These are phyloP conservation scores for Rhizopus stolonifer DNA, from an alignment of 371 early-diverging fungal genomes.

Conservation along the genomic window DNA sequence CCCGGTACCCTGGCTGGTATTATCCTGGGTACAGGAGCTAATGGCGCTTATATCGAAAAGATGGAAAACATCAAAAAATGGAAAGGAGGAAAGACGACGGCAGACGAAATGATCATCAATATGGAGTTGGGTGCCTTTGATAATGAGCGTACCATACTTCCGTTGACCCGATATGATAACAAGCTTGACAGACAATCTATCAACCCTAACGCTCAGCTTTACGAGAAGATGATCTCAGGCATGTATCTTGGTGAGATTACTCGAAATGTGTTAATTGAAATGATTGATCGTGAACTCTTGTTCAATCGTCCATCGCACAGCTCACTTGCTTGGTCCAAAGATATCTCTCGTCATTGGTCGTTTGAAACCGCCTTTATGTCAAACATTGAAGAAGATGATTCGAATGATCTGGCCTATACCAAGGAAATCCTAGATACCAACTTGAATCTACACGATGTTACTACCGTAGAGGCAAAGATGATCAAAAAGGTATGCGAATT, in stretches of 20 bases:
- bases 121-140: constrained; percentile 93
- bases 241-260: constrained; percentile 94
- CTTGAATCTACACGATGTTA: constrained; percentile 63
- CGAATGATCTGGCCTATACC: constrained; percentile 62
- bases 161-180: constrained; percentile 82
- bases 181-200: constrained; percentile 80
- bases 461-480: constrained; percentile 75
- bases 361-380: constrained; percentile 94
- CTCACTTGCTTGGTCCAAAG: constrained; percentile 50
- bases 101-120: constrained; percentile 86
- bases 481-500: constrained; percentile 83
- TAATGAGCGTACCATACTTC: constrained; percentile 73
- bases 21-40: constrained; percentile 95
- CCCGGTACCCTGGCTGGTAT: constrained; percentile 85
- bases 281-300: constrained; percentile 79
- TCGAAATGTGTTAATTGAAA: constrained; percentile 75
- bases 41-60: constrained; percentile 92
- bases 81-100: constrained; percentile 41
- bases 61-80: constrained; percentile 74
- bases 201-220: constrained; percentile 82
- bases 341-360: constrained; percentile 69
- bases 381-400: constrained; percentile 82
- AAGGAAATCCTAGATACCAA: constrained; percentile 77
- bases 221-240: constrained; percentile 95
- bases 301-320: constrained; percentile 59